Evolutionary conservation across 148 eudicot species (phyloP), one percentile per base, ranked within the genome.

Genomic region (Camellia granthamiana): DNA sequence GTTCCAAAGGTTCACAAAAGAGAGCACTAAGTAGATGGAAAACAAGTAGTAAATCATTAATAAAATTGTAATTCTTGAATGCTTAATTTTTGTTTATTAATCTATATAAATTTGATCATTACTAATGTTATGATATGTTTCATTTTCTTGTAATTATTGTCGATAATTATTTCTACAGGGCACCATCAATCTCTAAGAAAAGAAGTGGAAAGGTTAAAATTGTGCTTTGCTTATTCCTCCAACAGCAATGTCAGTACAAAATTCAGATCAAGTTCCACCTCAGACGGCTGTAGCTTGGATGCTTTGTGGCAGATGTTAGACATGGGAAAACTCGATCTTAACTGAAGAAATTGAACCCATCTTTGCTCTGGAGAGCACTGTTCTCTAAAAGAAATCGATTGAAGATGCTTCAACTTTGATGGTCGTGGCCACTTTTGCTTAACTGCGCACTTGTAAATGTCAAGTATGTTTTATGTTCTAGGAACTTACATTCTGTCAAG

Each of bases 131-230:
- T 61, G 19, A 61, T n/a, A 19, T 16, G 5, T 30, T 7, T 46
- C 7, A 38, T 67, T 43, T 38, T 38, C 41, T 46, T 13, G 18
- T 30, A 30, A 30, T 30, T 30, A 30, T 30, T 30, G 38, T 30
- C 38, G 1, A 30, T 1, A 30, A 30, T 30, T 30, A 10, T 81
- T 75, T 82, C 23, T 75, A 74, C 92, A 92, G 94, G 88, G 73
- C 88, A 88, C 78, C 86, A 91, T 85, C 80, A 78, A 79, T 83
- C 62, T 74, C 84, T 92, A 76, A 84, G 58, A 42, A 85, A 85
- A 79, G 94, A 92, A 84, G 83, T 83, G n/a, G 90, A 90, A 74
- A 80, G 81, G 84, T 80, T 92, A 79, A 87, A 82, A 83, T 58
- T 73, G 14, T 38, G 77, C 72, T 38, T 87, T 80, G 83, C 84